Evolutionary conservation across 805 yeast genomes (phyloP), one percentile per base, ranked within the genome.

Genomic region (Scheffersomyces stipitis): DNA sequence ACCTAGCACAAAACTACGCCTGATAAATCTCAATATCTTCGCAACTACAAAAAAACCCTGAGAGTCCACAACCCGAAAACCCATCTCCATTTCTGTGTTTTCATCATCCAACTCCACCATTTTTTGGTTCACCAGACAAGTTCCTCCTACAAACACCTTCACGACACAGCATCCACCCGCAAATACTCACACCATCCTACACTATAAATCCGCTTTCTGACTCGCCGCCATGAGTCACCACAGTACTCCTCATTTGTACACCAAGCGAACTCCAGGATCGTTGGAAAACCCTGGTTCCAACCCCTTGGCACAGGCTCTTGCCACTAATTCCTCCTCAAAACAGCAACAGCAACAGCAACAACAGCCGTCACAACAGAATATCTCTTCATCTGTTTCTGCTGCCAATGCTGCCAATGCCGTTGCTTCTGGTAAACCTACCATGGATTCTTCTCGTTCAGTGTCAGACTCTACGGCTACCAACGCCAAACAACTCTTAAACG

Each of bases 401-500:
- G 17, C 29, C 26, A 30, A 18, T 27, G 18, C 26, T 5, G 38
- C 20, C 18, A 22, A 33, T 20, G 28, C 30, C 15, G 26, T 16
- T 20, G 16, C 17, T 17, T 32, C 45, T 31, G 54, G 41, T 26
- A 45, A 46, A 23, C 61, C 68, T 10, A 41, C 45, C 10, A 44
- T 60, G 53, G 62, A 60, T 40, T 30, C 52, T 14, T 41, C 56
- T 14, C 48, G 52, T 15, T 50, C 51, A 28, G 55, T 62, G 8
- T 48, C 59, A 18, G 75, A 77, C 46, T 48, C 71, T n/a, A 67
- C 66, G 15, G 81, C 81, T 4, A 59, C 68, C 13, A 71, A 69
- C 41, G 66, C 81, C 5, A 75, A 77, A 48, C 81, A 80, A 54
- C 59, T 81, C 20, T 64, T 89, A 43, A 86, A 89, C 56, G 89